Evolutionary conservation across 2,329 filamentous ascomycete species (phyloP).

Genomic region (Neopestalotiopsis sp.): DNA sequence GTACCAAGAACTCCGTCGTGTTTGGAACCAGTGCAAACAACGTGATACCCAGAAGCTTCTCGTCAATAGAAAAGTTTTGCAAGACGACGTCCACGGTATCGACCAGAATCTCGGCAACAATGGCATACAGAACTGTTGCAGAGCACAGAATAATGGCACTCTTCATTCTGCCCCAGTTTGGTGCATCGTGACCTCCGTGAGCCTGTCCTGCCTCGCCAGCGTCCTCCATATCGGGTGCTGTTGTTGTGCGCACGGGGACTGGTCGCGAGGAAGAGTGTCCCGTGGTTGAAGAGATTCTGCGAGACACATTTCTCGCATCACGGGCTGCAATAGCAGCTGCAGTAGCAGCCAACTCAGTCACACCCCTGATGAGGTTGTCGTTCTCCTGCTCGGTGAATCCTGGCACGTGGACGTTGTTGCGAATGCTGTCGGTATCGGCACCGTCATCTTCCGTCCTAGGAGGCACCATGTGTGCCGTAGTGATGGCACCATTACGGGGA

Average conservation of each 20-base stretch:
- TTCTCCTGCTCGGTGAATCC: conserved; percentile 85
- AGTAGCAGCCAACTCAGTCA: conserved; percentile 92
- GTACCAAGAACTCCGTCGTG: conserved; percentile 93
- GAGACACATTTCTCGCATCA: conserved; percentile 60
- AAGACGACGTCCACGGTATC: conserved; percentile 97
- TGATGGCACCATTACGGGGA: conserved; percentile 47
- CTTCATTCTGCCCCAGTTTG: conserved; percentile 94
- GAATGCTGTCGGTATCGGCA: conserved; percentile 40
- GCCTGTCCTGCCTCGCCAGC: conserved; percentile 45
- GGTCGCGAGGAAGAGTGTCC: conserved; percentile 32
- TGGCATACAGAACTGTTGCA: conserved; percentile 90
- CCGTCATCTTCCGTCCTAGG: conserved; percentile 63
- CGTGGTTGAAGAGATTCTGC: conserved; percentile 42
- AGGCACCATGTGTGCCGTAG: conserved; percentile 76
- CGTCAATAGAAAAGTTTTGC: conserved; percentile 87
- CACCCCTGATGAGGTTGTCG: conserved; percentile 78
- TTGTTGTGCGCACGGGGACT: conserved; percentile 40
- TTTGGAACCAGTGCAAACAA: conserved; percentile 97
- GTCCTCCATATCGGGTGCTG: conserved; percentile 53
- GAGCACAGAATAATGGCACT: conserved; percentile 87
- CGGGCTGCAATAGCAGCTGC: conserved; percentile 86
- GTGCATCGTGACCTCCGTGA: conserved; percentile 90
- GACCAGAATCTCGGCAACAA: conserved; percentile 96
- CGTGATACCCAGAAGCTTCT: conserved; percentile 97
- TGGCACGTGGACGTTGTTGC: conserved; percentile 59